Evolutionary conservation across 2,329 filamentous ascomycete species (phyloP).

Genomic region (Monilinia fructigena): DNA sequence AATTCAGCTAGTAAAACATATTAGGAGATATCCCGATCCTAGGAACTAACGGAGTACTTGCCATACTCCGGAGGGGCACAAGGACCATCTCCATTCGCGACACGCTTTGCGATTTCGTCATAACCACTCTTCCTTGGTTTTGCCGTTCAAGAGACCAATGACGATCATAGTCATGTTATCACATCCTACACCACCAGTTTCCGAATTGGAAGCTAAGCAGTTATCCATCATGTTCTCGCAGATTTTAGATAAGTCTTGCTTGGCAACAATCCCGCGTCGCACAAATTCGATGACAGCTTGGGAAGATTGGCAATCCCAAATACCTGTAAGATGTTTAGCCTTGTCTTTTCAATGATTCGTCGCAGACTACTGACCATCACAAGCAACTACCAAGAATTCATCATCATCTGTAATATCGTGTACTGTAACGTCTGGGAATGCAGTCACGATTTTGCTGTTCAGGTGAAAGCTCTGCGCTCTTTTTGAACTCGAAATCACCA

Average conservation of each 20-base stretch:
- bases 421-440: slow-evolving; percentile 88
- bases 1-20: slow-evolving; percentile 65
- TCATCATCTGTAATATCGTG: slow-evolving; percentile 92
- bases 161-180: slow-evolving; percentile 99
- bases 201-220: slow-evolving; percentile 94
- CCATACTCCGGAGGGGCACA: slow-evolving; percentile 99
- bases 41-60: slow-evolving; percentile 47
- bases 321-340: slow-evolving; percentile 59
- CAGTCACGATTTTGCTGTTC: slow-evolving; percentile 97
- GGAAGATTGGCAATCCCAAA: slow-evolving; percentile 99
- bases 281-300: slow-evolving; percentile 98
- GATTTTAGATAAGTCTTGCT: slow-evolving; percentile 91
- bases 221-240: slow-evolving; percentile 99
- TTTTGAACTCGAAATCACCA: slow-evolving; percentile 99
- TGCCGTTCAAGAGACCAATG: slow-evolving; percentile 83
- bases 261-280: slow-evolving; percentile 89
- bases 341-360: slow-evolving; percentile 9
- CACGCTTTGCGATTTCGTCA: slow-evolving; percentile 87
- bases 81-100: slow-evolving; percentile 94
- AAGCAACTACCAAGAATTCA: slow-evolving; percentile 91
- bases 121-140: slow-evolving; percentile 99
- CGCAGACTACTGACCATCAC: slow-evolving; percentile 67
- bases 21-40: slow-evolving; percentile 32
- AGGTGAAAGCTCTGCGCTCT: slow-evolving; percentile 93
- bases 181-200: slow-evolving; percentile 95